Evolutionary conservation across 2,329 filamentous ascomycete species (phyloP).

Genomic region (Aspergillus udagawae): DNA sequence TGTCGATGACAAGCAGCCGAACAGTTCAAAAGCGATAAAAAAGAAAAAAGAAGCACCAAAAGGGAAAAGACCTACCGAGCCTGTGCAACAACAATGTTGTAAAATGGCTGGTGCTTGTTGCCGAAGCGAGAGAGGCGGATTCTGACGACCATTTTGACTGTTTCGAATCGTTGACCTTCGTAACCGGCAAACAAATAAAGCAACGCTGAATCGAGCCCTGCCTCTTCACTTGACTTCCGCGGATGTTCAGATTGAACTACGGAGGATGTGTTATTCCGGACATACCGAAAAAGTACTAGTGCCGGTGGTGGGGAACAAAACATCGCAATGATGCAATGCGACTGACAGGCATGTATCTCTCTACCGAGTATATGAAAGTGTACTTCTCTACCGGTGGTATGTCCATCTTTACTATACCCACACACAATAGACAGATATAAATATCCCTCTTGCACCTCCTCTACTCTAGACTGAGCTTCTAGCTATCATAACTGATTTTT

Average conservation of each 20-base stretch:
- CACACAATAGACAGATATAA: neutral
- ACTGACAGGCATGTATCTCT: conserved; percentile 12
- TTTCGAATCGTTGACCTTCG: neutral
- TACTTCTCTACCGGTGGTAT: neutral
- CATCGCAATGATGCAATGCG: conserved; percentile 20
- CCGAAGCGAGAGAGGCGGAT: conserved; percentile 94
- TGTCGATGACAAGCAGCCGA: neutral
- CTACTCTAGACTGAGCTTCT: neutral
- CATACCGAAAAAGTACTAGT: conserved; percentile 18
- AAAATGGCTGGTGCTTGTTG: conserved; percentile 81
- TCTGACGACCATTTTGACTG: conserved; percentile 74
- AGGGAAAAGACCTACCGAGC: conserved; percentile 61
- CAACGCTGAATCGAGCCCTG: neutral
- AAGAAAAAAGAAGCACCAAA: conserved; percentile 2
- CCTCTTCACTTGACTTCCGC: conserved; percentile 9
- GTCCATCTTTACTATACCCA: neutral
- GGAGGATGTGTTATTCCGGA: conserved; percentile 26
- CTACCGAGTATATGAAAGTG: neutral
- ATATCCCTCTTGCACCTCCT: neutral
- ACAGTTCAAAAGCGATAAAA: neutral
- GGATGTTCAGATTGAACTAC: conserved; percentile 22
- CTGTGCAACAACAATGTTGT: conserved; percentile 95
- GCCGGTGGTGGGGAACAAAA: conserved; percentile 8
- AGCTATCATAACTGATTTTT: neutral
- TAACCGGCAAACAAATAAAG: neutral